Percentiles rank a stretch among this genome's conserved stretches.
These are phyloP conservation scores for Fraxinus albicans DNA, from an alignment of 305 asterid species.

Conservation along the genomic window DNA sequence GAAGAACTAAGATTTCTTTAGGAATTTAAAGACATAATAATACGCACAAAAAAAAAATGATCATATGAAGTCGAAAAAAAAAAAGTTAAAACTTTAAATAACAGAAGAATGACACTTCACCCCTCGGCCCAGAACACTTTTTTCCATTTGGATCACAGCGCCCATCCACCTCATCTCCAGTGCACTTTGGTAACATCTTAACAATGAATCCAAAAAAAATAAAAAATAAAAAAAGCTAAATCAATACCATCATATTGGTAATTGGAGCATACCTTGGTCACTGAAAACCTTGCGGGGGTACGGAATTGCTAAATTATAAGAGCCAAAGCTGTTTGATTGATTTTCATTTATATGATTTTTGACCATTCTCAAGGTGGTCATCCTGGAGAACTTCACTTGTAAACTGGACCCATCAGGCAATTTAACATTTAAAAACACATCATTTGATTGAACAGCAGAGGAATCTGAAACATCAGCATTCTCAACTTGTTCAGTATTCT, in stretches of 20 bases:
- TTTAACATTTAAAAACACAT: constrained; percentile 70
- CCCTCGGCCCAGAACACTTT: constrained; percentile 6
- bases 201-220: constrained; percentile 6
- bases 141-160: neutral
- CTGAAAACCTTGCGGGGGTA: constrained; percentile 92
- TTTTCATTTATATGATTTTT: constrained; percentile 57
- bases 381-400: constrained; percentile 53
- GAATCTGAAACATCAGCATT: constrained; percentile 39
- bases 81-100: neutral
- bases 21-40: neutral
- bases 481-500: constrained; percentile 40
- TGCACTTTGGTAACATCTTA: neutral
- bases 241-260: constrained; percentile 1
- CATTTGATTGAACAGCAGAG: constrained; percentile 44
- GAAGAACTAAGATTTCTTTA: neutral
- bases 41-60: neutral
- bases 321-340: constrained; percentile 48
- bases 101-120: neutral
- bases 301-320: constrained; percentile 77
- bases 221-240: neutral
- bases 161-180: neutral
- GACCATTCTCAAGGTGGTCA: constrained; percentile 69
- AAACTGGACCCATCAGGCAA: constrained; percentile 73
- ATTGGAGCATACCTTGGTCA: constrained; percentile 61
- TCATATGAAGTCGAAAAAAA: constrained; percentile 2